phyloP scores from a whole-genome alignment of 73 alveolate species.

The Stentor coeruleus region DNA sequence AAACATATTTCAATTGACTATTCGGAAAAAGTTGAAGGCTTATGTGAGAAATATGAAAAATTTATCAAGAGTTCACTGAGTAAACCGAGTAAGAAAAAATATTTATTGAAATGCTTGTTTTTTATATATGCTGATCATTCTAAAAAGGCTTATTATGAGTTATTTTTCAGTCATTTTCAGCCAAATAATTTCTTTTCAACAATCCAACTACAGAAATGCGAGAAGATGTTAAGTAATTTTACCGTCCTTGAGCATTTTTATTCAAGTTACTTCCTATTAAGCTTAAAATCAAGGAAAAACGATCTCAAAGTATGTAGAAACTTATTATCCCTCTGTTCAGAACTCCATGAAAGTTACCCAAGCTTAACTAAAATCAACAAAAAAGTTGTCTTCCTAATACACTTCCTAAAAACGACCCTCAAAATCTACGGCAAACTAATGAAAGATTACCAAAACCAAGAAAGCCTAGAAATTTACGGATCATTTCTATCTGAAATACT shows the following conservation, averaged over 20 bases:
- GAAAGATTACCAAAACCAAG: slow-evolving; percentile 3
- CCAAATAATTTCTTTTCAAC: too few species aligned
- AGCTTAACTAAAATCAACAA: neutral
- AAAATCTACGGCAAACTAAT: neutral
- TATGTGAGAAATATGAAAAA: neutral
- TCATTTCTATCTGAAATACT: neutral
- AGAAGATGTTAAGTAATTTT: neutral
- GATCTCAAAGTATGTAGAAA: neutral
- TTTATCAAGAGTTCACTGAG: neutral
- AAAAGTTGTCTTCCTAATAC: too few species aligned
- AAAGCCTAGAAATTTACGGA: neutral
- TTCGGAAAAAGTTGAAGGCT: neutral
- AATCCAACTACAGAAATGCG: neutral
- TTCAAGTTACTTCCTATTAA: neutral
- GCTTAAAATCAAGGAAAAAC: neutral
- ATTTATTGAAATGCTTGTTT: neutral
- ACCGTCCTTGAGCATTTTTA: neutral
- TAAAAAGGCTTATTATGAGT: neutral
- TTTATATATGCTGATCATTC: neutral
- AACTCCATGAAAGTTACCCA: neutral
- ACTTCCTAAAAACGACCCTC: neutral
- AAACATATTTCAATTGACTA: neutral
- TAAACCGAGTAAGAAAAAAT: neutral
- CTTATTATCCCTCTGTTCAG: neutral
- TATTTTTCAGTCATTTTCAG: neutral